These are phyloP conservation scores for Lipomyces orientalis DNA, from an alignment of 805 yeast species.

Conservation along the genomic window DNA sequence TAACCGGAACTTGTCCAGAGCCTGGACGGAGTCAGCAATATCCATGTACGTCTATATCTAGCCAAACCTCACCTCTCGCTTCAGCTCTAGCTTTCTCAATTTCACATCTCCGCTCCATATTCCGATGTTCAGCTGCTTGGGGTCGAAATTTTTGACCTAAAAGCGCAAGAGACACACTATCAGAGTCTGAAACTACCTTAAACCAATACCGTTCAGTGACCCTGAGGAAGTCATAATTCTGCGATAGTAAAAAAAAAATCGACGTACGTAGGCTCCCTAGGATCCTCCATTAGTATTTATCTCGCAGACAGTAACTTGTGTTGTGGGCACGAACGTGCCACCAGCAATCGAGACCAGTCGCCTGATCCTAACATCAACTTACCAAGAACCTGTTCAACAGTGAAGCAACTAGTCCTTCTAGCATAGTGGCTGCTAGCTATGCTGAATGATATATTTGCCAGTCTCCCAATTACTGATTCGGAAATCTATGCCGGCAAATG, in stretches of 20 bases:
- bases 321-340: neutral
- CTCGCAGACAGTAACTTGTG: neutral
- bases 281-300: neutral
- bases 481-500: neutral
- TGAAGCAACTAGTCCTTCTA: conserved; percentile 53
- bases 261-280: conserved; percentile 47
- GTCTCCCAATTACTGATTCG: neutral
- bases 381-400: conserved; percentile 50
- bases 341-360: neutral
- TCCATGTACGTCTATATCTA: neutral
- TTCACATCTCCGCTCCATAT: conserved; percentile 98
- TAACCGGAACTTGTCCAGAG: conserved; percentile 80
- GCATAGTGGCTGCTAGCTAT: conserved; percentile 42
- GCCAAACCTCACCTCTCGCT: conserved; percentile 61
- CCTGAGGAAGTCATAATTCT: neutral
- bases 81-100: conserved; percentile 73
- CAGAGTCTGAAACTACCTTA: neutral
- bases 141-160: conserved; percentile 93
- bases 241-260: neutral
- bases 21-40: conserved; percentile 44
- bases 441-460: neutral
- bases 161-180: conserved; percentile 36
- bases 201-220: neutral
- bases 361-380: conserved; percentile 23
- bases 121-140: conserved; percentile 92